Conservation (phyloP, 2,329 filamentous ascomycete genomes). For the Neoascochyta sp. region DNA sequence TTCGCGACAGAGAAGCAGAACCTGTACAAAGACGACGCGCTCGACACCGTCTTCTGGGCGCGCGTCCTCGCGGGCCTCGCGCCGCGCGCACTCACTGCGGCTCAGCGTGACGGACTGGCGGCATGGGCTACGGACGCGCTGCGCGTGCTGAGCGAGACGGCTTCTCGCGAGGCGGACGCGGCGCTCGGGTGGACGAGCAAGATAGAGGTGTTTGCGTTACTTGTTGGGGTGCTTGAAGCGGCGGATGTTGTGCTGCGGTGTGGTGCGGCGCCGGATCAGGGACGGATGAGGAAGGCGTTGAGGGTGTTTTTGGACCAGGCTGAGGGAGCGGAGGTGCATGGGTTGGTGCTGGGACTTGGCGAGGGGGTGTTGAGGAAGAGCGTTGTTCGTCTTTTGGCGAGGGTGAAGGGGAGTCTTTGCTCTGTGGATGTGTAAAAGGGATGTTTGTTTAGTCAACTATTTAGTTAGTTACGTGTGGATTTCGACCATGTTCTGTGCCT, state of each 20-base stretch:
- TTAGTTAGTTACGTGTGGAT: too few relatives aligned
- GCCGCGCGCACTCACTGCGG: slow-evolving; percentile 8
- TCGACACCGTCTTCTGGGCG: slow-evolving; percentile 69
- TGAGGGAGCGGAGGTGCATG: slow-evolving; percentile 25
- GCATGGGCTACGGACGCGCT: slow-evolving; percentile 55
- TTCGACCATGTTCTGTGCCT: too few relatives aligned
- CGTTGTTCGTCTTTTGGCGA: slow-evolving; percentile 11
- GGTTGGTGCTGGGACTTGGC: slow-evolving; percentile 37
- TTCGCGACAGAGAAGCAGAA: slow-evolving; percentile 93
- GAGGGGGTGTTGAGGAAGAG: slow-evolving; percentile 30
- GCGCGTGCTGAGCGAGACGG: slow-evolving; percentile 37
- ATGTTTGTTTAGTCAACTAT: too few relatives aligned
- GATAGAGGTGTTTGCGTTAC: slow-evolving; percentile 63
- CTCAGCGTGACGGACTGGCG: slow-evolving; percentile 12
- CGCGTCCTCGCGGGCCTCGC: slow-evolving; percentile 34
- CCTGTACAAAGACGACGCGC: slow-evolving; percentile 79
- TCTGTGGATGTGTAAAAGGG: too few relatives aligned
- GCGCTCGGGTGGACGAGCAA: slow-evolving; percentile 70
- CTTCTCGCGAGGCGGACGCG: slow-evolving; percentile 52
- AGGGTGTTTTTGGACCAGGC: slow-evolving; percentile 21
- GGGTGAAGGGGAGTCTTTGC: too few relatives aligned
- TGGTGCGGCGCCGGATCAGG: slow-evolving; percentile 11
- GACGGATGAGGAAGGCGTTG: slow-evolving; percentile 25
- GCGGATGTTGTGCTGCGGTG: slow-evolving; percentile 40
- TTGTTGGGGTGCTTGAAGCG: slow-evolving; percentile 44